Conservation (phyloP, 2,329 filamentous ascomycete genomes). For the Fusarium sambucinum region DNA sequence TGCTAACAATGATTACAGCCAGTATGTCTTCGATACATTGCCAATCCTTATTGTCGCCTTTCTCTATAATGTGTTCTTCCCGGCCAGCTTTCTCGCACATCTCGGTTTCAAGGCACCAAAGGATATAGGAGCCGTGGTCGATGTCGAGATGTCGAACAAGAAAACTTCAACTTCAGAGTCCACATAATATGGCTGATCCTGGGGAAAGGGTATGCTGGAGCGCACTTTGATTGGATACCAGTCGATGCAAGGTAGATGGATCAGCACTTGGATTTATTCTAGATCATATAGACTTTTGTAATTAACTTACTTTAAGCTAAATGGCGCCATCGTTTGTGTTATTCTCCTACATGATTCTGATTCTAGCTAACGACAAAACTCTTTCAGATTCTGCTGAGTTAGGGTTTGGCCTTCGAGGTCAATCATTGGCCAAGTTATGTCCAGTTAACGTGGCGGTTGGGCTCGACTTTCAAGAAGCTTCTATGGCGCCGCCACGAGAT, state of each 20-base stretch:
- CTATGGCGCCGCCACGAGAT: neutral
- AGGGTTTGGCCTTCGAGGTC: neutral
- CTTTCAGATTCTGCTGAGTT: neutral
- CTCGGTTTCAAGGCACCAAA: conserved; percentile 33
- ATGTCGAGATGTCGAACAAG: conserved; percentile 1
- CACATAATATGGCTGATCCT: too few species aligned
- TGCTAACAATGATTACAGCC: neutral
- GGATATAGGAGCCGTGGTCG: neutral
- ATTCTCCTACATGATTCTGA: neutral
- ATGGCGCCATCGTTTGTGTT: neutral
- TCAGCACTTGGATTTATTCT: neutral
- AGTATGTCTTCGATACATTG: conserved; percentile 37
- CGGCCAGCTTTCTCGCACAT: conserved; percentile 32
- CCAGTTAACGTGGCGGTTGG: neutral
- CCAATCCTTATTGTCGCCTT: conserved; percentile 36
- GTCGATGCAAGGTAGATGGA: neutral
- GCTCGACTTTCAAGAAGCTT: neutral
- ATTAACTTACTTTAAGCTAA: neutral
- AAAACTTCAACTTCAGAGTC: neutral
- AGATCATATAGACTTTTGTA: neutral
- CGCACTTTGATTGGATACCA: too few species aligned
- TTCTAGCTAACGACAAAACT: too few species aligned
- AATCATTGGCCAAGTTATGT: neutral
- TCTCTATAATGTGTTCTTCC: conserved; percentile 41
- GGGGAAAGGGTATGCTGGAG: neutral